Percentiles rank a stretch among this genome's conserved stretches.
These are phyloP conservation scores for Penicillium sp. DNA, from an alignment of 2,329 filamentous ascomycete genomes.

Conservation along the genomic window DNA sequence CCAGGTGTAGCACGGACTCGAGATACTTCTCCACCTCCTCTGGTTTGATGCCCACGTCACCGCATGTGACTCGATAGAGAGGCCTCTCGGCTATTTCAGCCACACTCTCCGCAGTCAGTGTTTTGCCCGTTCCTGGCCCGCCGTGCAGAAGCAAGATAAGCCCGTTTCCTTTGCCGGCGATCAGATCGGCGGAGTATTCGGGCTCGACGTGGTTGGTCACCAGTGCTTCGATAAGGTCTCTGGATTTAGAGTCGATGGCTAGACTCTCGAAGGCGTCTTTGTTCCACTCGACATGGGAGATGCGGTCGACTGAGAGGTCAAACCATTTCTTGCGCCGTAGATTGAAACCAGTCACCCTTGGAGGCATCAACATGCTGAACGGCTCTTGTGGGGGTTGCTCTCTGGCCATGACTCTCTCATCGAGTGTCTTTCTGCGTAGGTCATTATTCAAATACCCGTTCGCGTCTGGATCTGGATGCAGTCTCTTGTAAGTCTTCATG, in stretches of 20 bases:
- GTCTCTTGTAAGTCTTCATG: constrained; percentile 5
- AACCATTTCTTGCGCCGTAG: constrained; percentile 15
- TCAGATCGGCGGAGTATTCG: constrained; percentile 9
- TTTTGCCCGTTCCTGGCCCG: constrained; percentile 59
- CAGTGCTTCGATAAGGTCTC: constrained; percentile 11
- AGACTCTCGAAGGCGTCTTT: constrained; percentile 16
- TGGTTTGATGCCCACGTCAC: constrained; percentile 5
- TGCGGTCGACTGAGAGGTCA: constrained; percentile 9
- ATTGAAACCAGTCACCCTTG: constrained; percentile 10
- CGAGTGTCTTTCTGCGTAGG: not conserved
- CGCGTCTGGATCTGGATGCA: not conserved
- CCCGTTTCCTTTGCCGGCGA: constrained; percentile 16
- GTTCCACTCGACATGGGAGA: constrained; percentile 17
- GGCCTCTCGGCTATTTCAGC: constrained; percentile 48
- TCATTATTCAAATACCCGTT: not conserved
- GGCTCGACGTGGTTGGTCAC: constrained; percentile 6
- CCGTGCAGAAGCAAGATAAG: constrained; percentile 20
- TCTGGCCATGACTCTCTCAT: not conserved
- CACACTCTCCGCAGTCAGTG: constrained; percentile 64
- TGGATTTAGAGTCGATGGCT: constrained; percentile 10
- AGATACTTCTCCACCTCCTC: constrained; percentile 14
- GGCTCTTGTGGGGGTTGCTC: not conserved
- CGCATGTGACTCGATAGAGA: constrained; percentile 13
- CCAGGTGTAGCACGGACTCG: constrained; percentile 15
- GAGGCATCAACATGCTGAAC: constrained; percentile 3